Evolutionary conservation across 78 protist species (phyloP).

Genomic region (Dictyostelium intermedium): DNA sequence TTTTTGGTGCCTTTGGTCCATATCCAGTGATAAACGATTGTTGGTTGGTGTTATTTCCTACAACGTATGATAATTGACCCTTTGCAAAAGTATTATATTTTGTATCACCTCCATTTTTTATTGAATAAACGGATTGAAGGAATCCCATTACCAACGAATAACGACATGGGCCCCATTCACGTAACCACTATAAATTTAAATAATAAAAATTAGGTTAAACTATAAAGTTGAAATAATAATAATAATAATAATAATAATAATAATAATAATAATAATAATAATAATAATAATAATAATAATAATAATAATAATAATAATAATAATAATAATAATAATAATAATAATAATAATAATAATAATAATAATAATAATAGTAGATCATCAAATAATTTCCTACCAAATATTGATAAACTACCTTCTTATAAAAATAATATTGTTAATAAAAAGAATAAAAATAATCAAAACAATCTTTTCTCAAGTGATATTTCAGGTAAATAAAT

Average conservation of each 20-base stretch:
- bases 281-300: background rate
- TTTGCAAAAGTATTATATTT: background rate
- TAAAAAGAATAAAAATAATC: background rate
- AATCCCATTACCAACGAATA: conserved; percentile 26
- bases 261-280: background rate
- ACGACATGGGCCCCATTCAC: conserved; percentile 37
- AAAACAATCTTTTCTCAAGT: background rate
- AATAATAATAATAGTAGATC: background rate
- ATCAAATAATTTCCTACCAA: background rate
- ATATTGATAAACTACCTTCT: background rate
- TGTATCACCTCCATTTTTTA: too few relatives aligned
- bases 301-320: conserved; percentile 20
- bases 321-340: conserved; percentile 20
- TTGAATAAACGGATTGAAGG: background rate
- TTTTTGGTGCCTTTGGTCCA: conserved; percentile 20
- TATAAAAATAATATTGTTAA: background rate
- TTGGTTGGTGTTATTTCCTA: conserved; percentile 5
- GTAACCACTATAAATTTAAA: background rate
- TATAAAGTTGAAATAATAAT: too few relatives aligned
- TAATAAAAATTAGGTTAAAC: background rate
- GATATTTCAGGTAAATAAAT: background rate
- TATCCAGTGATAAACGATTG: conserved; percentile 32
- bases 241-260: conserved; percentile 5
- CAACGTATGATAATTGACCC: conserved; percentile 3
- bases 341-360: background rate